These are phyloP conservation scores for Lachnellula cervina DNA, from an alignment of 2,329 filamentous ascomycete species.

Conservation along the genomic window DNA sequence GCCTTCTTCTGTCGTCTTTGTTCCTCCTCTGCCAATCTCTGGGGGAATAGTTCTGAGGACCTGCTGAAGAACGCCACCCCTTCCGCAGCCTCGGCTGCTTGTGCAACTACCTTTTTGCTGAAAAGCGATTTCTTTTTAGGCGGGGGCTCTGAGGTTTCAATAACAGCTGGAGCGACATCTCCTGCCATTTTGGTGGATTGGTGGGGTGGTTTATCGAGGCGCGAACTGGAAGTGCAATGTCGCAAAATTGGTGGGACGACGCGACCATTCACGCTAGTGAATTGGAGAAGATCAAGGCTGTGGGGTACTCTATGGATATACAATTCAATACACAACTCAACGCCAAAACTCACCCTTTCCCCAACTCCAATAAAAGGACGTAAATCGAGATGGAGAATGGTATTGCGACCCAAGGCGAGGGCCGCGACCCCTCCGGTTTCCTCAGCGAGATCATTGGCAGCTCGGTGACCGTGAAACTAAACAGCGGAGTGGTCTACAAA, in stretches of 20 bases:
- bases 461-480: conserved; percentile 92
- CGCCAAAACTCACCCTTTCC: conserved; percentile 1
- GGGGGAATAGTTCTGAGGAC: conserved; percentile 41
- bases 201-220: not conserved
- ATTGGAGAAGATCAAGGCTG: not conserved
- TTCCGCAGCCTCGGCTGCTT: conserved; percentile 32
- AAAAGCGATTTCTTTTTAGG: conserved; percentile 43
- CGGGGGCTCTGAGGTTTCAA: conserved; percentile 1
- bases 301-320: not conserved
- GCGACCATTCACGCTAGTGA: not conserved
- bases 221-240: not conserved
- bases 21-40: conserved; percentile 39
- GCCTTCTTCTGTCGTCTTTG: conserved; percentile 32
- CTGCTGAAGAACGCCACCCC: conserved; percentile 43
- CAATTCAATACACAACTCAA: not conserved
- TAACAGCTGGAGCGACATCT: conserved; percentile 7
- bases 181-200: conserved; percentile 13
- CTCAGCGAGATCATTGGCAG: conserved; percentile 91
- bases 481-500: conserved; percentile 98
- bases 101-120: conserved; percentile 48
- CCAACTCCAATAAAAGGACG: not conserved
- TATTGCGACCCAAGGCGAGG: conserved; percentile 55
- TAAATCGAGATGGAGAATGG: conserved; percentile 67
- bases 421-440: conserved; percentile 90
- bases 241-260: not conserved